Percentiles rank a stretch among this genome's conserved stretches.
Evolutionary conservation across 768 basidiomycete species (phyloP).

Genomic region (Rhodotorula graminis): DNA sequence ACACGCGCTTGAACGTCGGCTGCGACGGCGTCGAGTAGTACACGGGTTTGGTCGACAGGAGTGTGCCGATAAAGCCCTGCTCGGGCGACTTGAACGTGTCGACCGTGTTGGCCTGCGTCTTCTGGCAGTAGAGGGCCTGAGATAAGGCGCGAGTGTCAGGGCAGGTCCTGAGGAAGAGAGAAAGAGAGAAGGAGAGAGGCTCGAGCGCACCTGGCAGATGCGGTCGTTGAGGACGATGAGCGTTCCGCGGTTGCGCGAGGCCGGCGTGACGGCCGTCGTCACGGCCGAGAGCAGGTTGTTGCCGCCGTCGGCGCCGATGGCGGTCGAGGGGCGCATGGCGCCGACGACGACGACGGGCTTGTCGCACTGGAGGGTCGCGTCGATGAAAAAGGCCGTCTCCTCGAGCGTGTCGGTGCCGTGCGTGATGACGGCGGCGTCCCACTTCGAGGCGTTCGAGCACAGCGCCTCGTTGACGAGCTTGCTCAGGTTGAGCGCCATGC

Average conservation of each 20-base stretch:
- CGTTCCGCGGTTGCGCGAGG: conserved; percentile 32
- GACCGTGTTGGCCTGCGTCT: conserved; percentile 39
- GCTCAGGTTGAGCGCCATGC: conserved; percentile 8
- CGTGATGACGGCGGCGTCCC: conserved; percentile 37
- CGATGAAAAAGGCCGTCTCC: conserved; percentile 46
- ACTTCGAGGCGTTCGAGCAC: conserved; percentile 37
- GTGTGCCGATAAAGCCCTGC: conserved; percentile 45
- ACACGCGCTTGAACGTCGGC: conserved; percentile 42
- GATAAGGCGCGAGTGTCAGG: no score
- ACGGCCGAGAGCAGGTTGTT: conserved; percentile 45
- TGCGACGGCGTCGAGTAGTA: conserved; percentile 28
- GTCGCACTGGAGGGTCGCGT: conserved; percentile 44
- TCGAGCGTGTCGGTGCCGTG: conserved; percentile 43
- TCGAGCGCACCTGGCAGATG: conserved; percentile 36
- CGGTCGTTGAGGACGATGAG: conserved; percentile 47
- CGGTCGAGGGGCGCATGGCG: conserved; percentile 46
- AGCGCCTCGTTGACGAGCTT: conserved; percentile 40
- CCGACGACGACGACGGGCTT: conserved; percentile 46
- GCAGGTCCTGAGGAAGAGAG: no score
- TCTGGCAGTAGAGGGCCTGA: conserved; percentile 43
- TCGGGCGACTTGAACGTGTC: conserved; percentile 47
- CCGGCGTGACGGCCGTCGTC: conserved; percentile 30
- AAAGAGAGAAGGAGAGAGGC: no score
- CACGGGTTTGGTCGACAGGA: conserved; percentile 32
- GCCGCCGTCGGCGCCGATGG: conserved; percentile 40